phyloP scores from a whole-genome alignment of 1,139 yeast genomes.

The Suzukiozyma palmioleophila region DNA sequence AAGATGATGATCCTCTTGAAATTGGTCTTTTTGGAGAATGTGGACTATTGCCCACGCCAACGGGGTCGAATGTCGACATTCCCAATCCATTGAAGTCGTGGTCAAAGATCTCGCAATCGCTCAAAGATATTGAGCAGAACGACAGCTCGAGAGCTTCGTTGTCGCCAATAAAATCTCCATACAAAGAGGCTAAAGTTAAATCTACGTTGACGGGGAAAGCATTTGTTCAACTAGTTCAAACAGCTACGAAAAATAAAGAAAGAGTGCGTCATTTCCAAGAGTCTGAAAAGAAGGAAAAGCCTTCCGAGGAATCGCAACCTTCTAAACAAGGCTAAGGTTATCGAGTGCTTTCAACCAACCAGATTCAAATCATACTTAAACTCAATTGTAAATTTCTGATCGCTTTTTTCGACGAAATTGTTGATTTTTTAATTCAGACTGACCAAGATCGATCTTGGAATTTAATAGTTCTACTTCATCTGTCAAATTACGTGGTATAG shows the following conservation, averaged over 20 bases:
- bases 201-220: constrained; percentile 32
- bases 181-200: constrained; percentile 10
- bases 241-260: constrained; percentile 67
- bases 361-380: too few species aligned
- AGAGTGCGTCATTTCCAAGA: constrained; percentile 42
- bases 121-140: constrained; percentile 11
- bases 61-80: constrained; percentile 9
- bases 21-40: constrained; percentile 37
- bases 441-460: too few species aligned
- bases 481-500: too few species aligned
- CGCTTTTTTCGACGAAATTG: too few species aligned
- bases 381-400: too few species aligned
- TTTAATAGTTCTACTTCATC: too few species aligned
- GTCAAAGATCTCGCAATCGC: constrained; percentile 21
- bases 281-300: constrained; percentile 6
- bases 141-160: constrained; percentile 18
- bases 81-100: constrained; percentile 17
- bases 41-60: constrained; percentile 12
- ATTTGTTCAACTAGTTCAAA: constrained; percentile 69
- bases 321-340: too few species aligned
- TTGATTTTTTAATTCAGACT: too few species aligned
- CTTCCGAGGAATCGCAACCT: too few species aligned
- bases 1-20: constrained; percentile 52
- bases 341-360: too few species aligned
- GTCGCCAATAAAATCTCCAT: constrained; percentile 12